Percentiles rank a stretch among this genome's conserved stretches.
These are phyloP conservation scores for Crithidia bombi DNA, from an alignment of 208 protist species.

Conservation along the genomic window DNA sequence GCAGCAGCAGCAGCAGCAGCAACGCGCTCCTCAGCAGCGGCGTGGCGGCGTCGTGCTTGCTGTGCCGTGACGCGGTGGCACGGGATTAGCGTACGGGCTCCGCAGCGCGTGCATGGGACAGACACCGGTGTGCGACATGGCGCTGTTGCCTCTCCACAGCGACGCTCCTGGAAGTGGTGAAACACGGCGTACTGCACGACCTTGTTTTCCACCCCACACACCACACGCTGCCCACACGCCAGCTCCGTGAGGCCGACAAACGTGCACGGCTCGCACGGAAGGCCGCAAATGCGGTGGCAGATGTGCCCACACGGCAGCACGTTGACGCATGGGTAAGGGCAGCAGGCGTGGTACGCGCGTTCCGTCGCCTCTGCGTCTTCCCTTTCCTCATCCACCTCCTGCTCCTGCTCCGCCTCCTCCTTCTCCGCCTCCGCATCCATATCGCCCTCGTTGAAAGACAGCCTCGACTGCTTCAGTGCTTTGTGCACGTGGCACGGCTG, in stretches of 20 bases:
- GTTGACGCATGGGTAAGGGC: conserved; percentile 77
- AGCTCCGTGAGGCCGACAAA: conserved; percentile 74
- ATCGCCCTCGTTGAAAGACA: background rate
- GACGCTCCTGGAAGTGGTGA: conserved; percentile 72
- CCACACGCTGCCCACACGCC: conserved; percentile 80
- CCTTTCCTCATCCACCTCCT: too few species aligned
- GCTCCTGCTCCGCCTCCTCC: too few species aligned
- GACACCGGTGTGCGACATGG: conserved; percentile 60
- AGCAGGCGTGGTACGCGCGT: conserved; percentile 46
- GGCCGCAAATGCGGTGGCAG: conserved; percentile 69
- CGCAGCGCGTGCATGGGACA: conserved; percentile 73
- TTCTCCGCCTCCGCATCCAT: background rate
- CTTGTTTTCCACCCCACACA: conserved; percentile 65
- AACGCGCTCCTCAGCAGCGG: conserved; percentile 19
- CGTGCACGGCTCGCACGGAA: conserved; percentile 69
- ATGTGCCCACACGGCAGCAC: conserved; percentile 72
- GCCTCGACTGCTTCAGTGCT: background rate
- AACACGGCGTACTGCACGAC: conserved; percentile 58
- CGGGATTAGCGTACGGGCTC: conserved; percentile 48
- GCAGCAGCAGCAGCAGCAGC: background rate
- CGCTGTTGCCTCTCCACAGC: conserved; percentile 56
- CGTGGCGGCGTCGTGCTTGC: conserved; percentile 18
- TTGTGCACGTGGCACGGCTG: conserved; percentile 60
- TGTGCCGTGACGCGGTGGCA: conserved; percentile 59
- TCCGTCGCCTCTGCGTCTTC: conserved; percentile 1